Evolutionary conservation across 208 protist genomes (phyloP), one percentile per base, ranked within the genome.

Genomic region (Leishmania martiniquensis): DNA sequence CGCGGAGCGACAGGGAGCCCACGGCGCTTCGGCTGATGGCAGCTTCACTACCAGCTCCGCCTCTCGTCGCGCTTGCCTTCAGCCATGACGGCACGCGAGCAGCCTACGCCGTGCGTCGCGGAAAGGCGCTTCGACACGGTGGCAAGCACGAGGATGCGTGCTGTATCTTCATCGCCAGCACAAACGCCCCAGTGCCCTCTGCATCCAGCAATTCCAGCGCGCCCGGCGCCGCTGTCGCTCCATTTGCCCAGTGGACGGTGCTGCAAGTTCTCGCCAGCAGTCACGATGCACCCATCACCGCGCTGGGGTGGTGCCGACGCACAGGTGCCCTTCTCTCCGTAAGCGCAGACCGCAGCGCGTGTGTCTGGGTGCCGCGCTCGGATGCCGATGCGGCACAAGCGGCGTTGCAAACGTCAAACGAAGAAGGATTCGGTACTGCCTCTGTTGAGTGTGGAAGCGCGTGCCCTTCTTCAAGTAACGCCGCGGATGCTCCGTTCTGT

Each of bases 41-140:
- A n/a, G 5, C 15, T 6, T 66, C 63, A 5, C 49, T 44, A 44
- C n/a, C n/a, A 37, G 15, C 78, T 13, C 17, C 59, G 15, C 37
- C 72, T 9, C n/a, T 83, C 5, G 73, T 68, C 1, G 74, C 79
- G 6, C 66, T 83, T 44, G n/a, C 73, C 2, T 83, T 78, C 44
- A 77, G 60, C 59, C 5, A 34, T 20, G 54, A 70, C 39, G 74
- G 79, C 1, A 60, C 42, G 7, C 66, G 57, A 9, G 79, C 59
- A 4, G 79, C 79, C 59, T 83, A 78, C 49, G 79, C 73, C 5
- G 79, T 83, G 20, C 79, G 67, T 15, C 73, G 65, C 51, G 63
- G 57, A 34, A 2, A 49, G 25, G 39, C 7, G 0, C 78, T 83
- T 6, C 67, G 73, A 22, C 66, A 2, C 0, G 44, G 72, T 5